These are phyloP conservation scores for Boletales sp. DNA, from an alignment of 768 basidiomycete species.

Conservation along the genomic window DNA sequence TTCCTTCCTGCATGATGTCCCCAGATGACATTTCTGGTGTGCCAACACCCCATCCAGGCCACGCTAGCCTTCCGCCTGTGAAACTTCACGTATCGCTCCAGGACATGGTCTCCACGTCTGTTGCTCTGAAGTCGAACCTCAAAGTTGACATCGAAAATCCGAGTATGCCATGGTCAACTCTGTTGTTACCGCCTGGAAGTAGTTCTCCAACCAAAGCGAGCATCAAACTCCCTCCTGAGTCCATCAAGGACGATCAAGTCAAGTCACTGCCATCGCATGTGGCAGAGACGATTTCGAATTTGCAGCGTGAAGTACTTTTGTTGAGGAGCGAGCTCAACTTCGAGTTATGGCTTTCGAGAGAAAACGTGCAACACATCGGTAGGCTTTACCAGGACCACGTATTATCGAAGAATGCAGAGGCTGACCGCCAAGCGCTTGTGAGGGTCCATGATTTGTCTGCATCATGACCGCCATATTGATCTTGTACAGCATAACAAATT, in stretches of 20 bases:
- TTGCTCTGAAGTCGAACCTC: slow-evolving; percentile 68
- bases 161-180: slow-evolving; percentile 47
- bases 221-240: slow-evolving; percentile 18
- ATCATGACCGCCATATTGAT: slow-evolving; percentile 5
- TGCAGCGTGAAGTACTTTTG: slow-evolving; percentile 75
- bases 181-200: slow-evolving; percentile 37
- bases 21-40: slow-evolving; percentile 21
- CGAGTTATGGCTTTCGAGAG: slow-evolving; percentile 77
- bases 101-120: slow-evolving; percentile 70
- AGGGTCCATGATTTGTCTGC: slow-evolving; percentile 21
- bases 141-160: slow-evolving; percentile 59
- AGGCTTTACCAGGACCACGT: slow-evolving; percentile 72
- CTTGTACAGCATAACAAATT: slow-evolving; percentile 70
- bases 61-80: slow-evolving; percentile 32
- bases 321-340: slow-evolving; percentile 82
- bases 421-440: slow-evolving; percentile 79
- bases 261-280: slow-evolving; percentile 43
- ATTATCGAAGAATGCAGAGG: slow-evolving; percentile 69
- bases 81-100: slow-evolving; percentile 55
- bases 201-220: slow-evolving; percentile 24
- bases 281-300: slow-evolving; percentile 60
- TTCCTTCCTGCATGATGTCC: slow-evolving; percentile 10
- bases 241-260: slow-evolving; percentile 5
- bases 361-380: slow-evolving; percentile 82
- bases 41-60: slow-evolving; percentile 31